These are phyloP conservation scores for Lyophyllum atratum DNA, from an alignment of 768 basidiomycete genomes.

Conservation along the genomic window DNA sequence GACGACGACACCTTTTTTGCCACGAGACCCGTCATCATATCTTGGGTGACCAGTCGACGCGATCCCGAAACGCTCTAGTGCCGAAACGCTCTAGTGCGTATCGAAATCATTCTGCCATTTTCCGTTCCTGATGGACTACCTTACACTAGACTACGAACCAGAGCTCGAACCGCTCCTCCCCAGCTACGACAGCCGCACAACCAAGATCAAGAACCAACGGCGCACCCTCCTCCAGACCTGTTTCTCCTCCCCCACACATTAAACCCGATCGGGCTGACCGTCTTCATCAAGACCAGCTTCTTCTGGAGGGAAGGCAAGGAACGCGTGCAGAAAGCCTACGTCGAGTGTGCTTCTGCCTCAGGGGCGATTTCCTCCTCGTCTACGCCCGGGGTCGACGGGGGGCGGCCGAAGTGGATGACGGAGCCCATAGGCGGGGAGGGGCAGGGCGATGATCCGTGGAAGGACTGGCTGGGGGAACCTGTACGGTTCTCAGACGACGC, in stretches of 20 bases:
- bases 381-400: slow-evolving; percentile 24
- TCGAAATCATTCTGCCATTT: neutral
- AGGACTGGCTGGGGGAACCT: slow-evolving; percentile 37
- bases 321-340: slow-evolving; percentile 77
- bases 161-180: slow-evolving; percentile 9
- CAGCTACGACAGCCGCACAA: slow-evolving; percentile 15
- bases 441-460: slow-evolving; percentile 29
- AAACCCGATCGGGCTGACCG: slow-evolving; percentile 76
- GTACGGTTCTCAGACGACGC: slow-evolving; percentile 26
- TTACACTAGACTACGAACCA: neutral
- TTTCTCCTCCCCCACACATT: slow-evolving; percentile 85
- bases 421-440: slow-evolving; percentile 32
- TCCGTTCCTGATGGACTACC: neutral
- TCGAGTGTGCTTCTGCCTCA: slow-evolving; percentile 56
- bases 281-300: slow-evolving; percentile 83
- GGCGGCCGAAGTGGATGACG: slow-evolving; percentile 67
- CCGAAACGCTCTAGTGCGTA: slow-evolving; percentile 20
- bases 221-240: slow-evolving; percentile 22
- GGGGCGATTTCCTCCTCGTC: slow-evolving; percentile 21
- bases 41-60: slow-evolving; percentile 63
- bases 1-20: too few species aligned
- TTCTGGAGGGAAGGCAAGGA: slow-evolving; percentile 88
- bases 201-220: slow-evolving; percentile 8
- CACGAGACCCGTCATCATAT: too few species aligned
- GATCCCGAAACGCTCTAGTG: slow-evolving; percentile 24